These are phyloP conservation scores for Purshia tridentata DNA, from an alignment of 306 rosid species.

Conservation along the genomic window DNA sequence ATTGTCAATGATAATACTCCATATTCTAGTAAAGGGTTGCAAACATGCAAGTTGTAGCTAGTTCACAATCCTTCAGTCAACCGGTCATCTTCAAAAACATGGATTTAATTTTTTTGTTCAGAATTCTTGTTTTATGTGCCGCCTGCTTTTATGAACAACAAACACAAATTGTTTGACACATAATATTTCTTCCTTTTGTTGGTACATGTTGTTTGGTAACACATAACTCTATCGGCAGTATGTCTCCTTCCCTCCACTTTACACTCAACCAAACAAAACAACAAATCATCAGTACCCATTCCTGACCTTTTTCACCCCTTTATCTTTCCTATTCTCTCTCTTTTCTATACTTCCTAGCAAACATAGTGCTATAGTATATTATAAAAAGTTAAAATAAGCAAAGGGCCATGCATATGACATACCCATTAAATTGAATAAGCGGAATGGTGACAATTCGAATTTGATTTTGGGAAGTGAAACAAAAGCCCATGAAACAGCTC, in stretches of 20 bases:
- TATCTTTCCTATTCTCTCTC: background rate
- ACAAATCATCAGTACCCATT: no score
- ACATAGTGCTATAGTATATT: background rate
- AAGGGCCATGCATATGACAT: slow-evolving; percentile 29
- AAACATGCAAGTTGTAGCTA: background rate
- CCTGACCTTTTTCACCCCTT: background rate
- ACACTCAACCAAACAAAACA: background rate
- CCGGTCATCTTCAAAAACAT: background rate
- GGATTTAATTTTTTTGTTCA: background rate
- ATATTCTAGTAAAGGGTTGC: background rate
- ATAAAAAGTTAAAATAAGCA: background rate
- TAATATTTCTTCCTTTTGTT: background rate
- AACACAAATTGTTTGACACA: background rate
- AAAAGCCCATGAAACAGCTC: slow-evolving; percentile 97
- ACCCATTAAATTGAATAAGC: slow-evolving; percentile 97
- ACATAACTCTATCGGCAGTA: background rate
- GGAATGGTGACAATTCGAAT: slow-evolving; percentile 90
- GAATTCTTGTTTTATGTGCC: background rate
- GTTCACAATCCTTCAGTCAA: background rate
- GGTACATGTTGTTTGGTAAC: background rate
- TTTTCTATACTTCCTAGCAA: background rate
- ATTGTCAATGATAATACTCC: background rate
- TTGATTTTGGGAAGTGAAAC: slow-evolving; percentile 98
- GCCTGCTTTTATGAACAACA: background rate
- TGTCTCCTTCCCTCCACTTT: background rate